phyloP scores from a whole-genome alignment of 164 flowering plant genomes.

The Protea cynaroides region DNA sequence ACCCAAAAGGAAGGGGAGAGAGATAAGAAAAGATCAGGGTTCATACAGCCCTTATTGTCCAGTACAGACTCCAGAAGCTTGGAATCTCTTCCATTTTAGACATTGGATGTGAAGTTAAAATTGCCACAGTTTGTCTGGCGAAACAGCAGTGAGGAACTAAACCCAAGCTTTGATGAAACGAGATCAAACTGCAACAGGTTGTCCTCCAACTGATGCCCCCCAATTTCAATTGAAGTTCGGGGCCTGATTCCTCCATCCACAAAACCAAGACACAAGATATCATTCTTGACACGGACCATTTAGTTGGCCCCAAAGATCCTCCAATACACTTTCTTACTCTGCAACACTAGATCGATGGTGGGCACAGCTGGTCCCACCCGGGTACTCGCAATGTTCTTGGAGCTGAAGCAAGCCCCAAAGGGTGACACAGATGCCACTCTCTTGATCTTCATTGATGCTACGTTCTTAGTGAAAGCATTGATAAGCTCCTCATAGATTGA shows the following conservation, averaged over 20 bases:
- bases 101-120: constrained; percentile 26
- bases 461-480: not conserved
- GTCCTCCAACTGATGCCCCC: constrained; percentile 57
- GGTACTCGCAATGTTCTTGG: constrained; percentile 11
- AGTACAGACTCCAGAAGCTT: no score
- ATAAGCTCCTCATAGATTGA: constrained; percentile 12
- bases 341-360: constrained; percentile 36
- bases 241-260: constrained; percentile 40
- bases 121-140: constrained; percentile 35
- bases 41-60: no score
- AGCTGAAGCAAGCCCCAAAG: constrained; percentile 17
- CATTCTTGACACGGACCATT: constrained; percentile 36
- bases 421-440: constrained; percentile 28
- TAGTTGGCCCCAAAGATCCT: constrained; percentile 44
- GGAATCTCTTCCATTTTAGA: no score
- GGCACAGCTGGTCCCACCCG: constrained; percentile 19
- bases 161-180: constrained; percentile 32
- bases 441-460: constrained; percentile 9
- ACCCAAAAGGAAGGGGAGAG: no score
- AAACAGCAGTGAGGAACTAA: constrained; percentile 36
- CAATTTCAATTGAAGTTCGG: constrained; percentile 39
- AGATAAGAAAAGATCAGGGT: no score
- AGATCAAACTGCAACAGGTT: constrained; percentile 57
- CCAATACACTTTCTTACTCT: constrained; percentile 32
- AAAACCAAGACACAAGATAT: constrained; percentile 50